Evolutionary conservation across 2,329 filamentous ascomycete species (phyloP), one percentile per base, ranked within the genome.

Genomic region (Tolypocladium inflatum): DNA sequence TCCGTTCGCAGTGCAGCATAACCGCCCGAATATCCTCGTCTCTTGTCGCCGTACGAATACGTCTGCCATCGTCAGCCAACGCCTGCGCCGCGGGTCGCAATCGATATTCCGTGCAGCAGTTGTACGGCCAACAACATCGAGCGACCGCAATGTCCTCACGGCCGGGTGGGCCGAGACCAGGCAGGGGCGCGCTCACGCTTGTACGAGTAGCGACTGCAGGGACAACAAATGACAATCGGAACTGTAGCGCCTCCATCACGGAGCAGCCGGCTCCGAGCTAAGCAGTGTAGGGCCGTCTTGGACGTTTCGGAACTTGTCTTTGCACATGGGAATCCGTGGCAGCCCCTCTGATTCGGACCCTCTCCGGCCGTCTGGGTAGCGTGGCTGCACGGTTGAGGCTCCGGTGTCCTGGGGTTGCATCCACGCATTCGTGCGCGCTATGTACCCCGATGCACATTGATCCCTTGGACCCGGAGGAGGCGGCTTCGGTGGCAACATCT

Each of bases 301-400:
- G 13, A 19, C 10, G 33, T 35, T 43, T 9, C 2, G 39, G 39
- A 5, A 30, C 15, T 23, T 30, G 43, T 19, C 23, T 17, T 30
- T 48, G 43, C 43, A 48, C 43, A 48, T 30, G 43, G 43, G 13
- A 48, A 30, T 21, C 23, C 23, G 30, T n/a, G 17, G 26, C 45
- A 13, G 15, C 5, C 30, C 17, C 19, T 50, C 45, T 50, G 19
- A 33, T 50, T 26, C 8, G 26, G 45, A 15, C 45, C 26, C 26
- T 50, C 26, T 50, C 45, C 45, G 26, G 26, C 26, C 17, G 26
- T n/a, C 26, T 50, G 45, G 45, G 15, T 33, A 15, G 54, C 54
- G 54, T 30, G 54, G 54, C 39, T 55, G 39, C 54, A 55, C 19
- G 54, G 54, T 15, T 55, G 54, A 39, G 54, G 54, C 54, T 55